A percentile compares a stretch with the other conserved stretches of the same genome.
Conservation (phyloP, 1,284 basidiomycete species). For the Trichosporon faecale region DNA sequence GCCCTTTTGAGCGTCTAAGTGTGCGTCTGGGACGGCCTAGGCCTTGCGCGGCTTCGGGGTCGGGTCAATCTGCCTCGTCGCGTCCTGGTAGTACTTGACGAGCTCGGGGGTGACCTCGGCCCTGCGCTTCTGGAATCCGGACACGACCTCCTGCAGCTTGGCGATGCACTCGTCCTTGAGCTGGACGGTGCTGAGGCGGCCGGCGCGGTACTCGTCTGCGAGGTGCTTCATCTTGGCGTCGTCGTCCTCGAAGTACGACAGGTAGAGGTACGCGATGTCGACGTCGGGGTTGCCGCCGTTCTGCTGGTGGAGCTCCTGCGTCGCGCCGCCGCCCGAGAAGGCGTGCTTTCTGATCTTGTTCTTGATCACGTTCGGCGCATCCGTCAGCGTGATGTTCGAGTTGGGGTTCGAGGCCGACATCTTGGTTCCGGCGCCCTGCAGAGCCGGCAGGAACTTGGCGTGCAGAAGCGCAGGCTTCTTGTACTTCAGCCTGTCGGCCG, state of each 20-base stretch:
- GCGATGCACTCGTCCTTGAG: conserved; percentile 88
- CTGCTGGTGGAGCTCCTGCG: conserved; percentile 85
- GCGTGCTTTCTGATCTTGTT: conserved; percentile 95
- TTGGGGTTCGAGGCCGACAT: conserved; percentile 95
- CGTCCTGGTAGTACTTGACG: conserved; percentile 78
- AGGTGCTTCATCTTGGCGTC: conserved; percentile 78
- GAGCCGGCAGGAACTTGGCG: conserved; percentile 95
- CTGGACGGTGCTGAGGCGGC: conserved; percentile 83
- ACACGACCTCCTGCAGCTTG: conserved; percentile 77
- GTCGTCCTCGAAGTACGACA: conserved; percentile 95
- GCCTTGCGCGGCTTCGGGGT: conserved; percentile 19
- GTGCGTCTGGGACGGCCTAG: background rate
- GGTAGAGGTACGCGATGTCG: conserved; percentile 93
- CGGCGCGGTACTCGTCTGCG: conserved; percentile 84
- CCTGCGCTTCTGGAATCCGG: conserved; percentile 87
- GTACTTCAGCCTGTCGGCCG: conserved; percentile 89
- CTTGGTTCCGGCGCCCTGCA: conserved; percentile 97
- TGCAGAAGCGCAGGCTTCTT: conserved; percentile 91
- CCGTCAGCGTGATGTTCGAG: conserved; percentile 92
- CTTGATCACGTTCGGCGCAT: conserved; percentile 88
- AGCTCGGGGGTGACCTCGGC: conserved; percentile 76
- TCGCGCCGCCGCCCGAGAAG: conserved; percentile 84
- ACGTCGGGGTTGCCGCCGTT: conserved; percentile 92
- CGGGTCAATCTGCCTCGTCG: conserved; percentile 71
- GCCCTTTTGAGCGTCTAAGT: background rate